Evolutionary conservation across 495 filamentous ascomycete genomes (phyloP), one percentile per base, ranked within the genome.

Genomic region (Aspergillus leporis): DNA sequence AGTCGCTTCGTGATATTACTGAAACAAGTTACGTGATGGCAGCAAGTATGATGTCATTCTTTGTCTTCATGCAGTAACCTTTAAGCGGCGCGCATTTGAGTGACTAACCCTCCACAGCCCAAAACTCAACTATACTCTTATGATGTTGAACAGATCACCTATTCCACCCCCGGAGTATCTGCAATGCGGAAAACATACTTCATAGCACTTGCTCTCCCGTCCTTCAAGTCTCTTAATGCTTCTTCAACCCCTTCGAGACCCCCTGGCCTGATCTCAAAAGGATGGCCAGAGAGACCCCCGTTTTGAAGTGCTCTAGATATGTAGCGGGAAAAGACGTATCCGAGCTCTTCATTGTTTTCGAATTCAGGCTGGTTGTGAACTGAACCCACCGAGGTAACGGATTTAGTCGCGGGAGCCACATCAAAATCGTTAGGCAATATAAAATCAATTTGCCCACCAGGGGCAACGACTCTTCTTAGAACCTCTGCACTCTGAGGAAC

Each of bases 121-220:
- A n/a, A n/a, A n/a, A n/a, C n/a, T n/a, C n/a, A n/a, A n/a, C n/a
- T n/a, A n/a, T n/a, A n/a, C n/a, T n/a, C n/a, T n/a, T n/a, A n/a
- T n/a, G n/a, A n/a, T n/a, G n/a, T n/a, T n/a, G n/a, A n/a, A n/a
- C n/a, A n/a, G n/a, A n/a, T n/a, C n/a, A n/a, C n/a, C n/a, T n/a
- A n/a, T n/a, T n/a, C n/a, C n/a, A 28, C 25, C 0, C 53, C 60
- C 22, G 58, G 51, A 6, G 87, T 90, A 28, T 91, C 87, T 25
- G 56, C 83, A 74, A 91, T 83, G 28, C 84, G 70, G 60, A 87
- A 85, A 1, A 90, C 83, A 70, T 87, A 90, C 69, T 90, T 91
- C 0, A 81, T 72, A 23, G 80, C 88, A 61, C 81, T 85, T 38
- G 82, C 87, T 63, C 82, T 87, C 0, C 86, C 86, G 53, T 84